A percentile compares a stretch with the other conserved stretches of the same genome.
phyloP scores from a whole-genome alignment of 2,329 filamentous ascomycete genomes.

The Venturia pyrina region DNA sequence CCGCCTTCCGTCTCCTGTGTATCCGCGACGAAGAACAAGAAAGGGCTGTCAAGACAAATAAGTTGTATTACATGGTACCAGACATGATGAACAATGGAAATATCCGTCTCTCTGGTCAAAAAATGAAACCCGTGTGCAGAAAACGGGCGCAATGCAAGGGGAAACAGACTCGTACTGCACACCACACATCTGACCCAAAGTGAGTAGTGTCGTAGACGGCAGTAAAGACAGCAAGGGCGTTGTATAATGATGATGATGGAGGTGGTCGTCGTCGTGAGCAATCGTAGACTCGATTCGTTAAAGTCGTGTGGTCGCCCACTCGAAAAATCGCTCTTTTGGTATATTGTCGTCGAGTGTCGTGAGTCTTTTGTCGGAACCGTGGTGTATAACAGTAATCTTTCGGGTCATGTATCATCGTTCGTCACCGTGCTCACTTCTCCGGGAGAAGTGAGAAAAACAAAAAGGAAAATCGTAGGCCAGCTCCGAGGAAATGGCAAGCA shows the following conservation, averaged over 20 bases:
- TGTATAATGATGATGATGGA: neutral
- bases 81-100: conserved; percentile 1
- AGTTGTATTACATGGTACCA: conserved; percentile 5
- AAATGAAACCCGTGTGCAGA: neutral
- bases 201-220: neutral
- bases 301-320: conserved; percentile 11
- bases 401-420: conserved; percentile 1
- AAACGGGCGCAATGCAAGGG: neutral
- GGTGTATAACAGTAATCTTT: neutral
- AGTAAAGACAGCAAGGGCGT: neutral
- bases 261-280: conserved; percentile 6
- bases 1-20: neutral
- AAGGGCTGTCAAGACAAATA: neutral
- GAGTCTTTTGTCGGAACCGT: conserved; percentile 5
- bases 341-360: conserved; percentile 12
- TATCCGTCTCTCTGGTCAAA: neutral
- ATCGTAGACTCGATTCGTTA: conserved; percentile 12
- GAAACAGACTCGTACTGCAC: neutral
- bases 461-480: neutral
- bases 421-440: neutral
- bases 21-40: neutral
- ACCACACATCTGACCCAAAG: neutral
- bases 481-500: neutral
- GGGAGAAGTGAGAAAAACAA: neutral
- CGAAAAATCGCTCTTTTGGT: conserved; percentile 10